phyloP scores from a whole-genome alignment of 1,284 basidiomycete genomes.

The Xanthoconium separans region DNA sequence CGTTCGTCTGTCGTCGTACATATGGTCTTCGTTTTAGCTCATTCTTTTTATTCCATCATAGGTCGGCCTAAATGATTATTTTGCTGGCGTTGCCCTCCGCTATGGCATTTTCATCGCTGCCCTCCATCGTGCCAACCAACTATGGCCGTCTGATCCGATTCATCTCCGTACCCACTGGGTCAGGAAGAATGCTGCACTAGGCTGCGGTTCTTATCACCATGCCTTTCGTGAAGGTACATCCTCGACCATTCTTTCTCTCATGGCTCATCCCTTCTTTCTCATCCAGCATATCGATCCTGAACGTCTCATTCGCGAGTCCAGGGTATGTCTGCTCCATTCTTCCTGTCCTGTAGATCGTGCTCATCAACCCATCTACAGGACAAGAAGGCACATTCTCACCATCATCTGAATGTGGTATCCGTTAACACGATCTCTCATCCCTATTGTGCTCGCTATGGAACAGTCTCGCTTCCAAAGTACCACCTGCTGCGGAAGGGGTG shows the following conservation, averaged over 20 bases:
- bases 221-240: constrained; percentile 50
- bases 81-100: constrained; percentile 82
- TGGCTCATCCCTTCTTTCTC: neutral
- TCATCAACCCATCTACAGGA: constrained; percentile 35
- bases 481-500: constrained; percentile 60
- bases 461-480: constrained; percentile 65
- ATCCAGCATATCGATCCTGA: constrained; percentile 65
- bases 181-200: too few relatives aligned
- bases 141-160: constrained; percentile 89
- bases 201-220: constrained; percentile 20
- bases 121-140: constrained; percentile 83
- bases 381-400: constrained; percentile 44
- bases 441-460: constrained; percentile 68
- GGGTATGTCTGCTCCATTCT: constrained; percentile 34
- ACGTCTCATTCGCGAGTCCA: constrained; percentile 53
- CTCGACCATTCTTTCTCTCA: neutral
- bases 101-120: constrained; percentile 83
- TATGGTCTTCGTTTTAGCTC: neutral
- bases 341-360: neutral
- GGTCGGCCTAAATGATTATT: constrained; percentile 74
- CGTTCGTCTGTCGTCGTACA: constrained; percentile 15
- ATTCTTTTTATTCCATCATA: constrained; percentile 25
- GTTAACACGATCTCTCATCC: constrained; percentile 39
- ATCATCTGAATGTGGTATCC: constrained; percentile 37
- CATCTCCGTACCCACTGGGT: constrained; percentile 62